Evolutionary conservation across 495 filamentous ascomycete species (phyloP).

Genomic region (Glutinoglossum americanum): DNA sequence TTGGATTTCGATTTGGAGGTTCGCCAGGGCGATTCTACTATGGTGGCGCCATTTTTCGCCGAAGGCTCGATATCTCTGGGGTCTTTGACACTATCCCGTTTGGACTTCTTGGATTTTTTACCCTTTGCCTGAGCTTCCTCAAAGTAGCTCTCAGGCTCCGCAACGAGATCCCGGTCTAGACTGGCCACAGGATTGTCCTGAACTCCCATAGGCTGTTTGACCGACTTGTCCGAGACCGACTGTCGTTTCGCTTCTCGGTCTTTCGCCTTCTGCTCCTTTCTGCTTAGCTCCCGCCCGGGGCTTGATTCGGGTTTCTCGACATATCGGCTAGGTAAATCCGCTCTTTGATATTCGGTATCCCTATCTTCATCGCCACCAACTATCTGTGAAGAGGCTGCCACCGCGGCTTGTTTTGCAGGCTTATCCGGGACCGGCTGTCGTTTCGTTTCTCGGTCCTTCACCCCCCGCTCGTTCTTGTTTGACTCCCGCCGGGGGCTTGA

Average conservation of each 20-base stretch:
- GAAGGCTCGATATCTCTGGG: not conserved
- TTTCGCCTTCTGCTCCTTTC: conserved; percentile 6
- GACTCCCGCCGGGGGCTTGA: no score
- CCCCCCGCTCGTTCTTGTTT: no score
- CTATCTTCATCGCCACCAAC: no score
- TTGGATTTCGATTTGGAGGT: not conserved
- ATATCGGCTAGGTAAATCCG: conserved; percentile 20
- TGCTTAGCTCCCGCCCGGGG: not conserved
- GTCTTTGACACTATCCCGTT: not conserved
- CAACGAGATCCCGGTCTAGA: no score
- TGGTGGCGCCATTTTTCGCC: not conserved
- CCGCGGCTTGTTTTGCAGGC: no score
- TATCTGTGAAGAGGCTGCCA: no score
- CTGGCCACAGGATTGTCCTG: not conserved
- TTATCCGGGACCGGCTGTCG: no score
- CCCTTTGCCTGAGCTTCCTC: not conserved
- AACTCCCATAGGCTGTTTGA: not conserved
- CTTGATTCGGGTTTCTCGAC: conserved; percentile 20
- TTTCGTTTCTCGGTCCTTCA: no score
- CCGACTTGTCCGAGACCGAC: not conserved
- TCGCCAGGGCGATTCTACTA: not conserved
- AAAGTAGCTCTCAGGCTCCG: not conserved
- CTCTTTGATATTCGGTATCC: not conserved
- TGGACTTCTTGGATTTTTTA: not conserved
- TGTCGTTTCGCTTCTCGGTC: conserved; percentile 1